phyloP scores from a whole-genome alignment of 2,329 filamentous ascomycete genomes.

The Aspergillus hiratsukae region DNA sequence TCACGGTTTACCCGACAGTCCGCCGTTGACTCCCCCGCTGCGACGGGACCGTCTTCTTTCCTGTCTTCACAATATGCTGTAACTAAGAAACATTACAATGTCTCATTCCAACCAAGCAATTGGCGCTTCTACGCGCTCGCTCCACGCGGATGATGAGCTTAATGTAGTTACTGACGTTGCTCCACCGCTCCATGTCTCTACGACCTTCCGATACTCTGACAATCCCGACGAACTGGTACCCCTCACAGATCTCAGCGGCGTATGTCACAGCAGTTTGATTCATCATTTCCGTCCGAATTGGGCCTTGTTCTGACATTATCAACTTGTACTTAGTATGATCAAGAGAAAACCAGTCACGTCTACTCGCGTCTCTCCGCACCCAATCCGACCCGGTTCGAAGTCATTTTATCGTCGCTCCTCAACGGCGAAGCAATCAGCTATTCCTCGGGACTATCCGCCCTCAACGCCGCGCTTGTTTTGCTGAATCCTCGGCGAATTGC shows the following conservation, averaged over 20 bases:
- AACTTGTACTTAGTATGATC: conserved; percentile 14
- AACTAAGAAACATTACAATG: conserved; percentile 17
- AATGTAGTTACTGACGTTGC: conserved; percentile 74
- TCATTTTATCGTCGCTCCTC: conserved; percentile 72
- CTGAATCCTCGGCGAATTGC: conserved; percentile 78
- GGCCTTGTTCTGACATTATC: not conserved
- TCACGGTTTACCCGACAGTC: not conserved
- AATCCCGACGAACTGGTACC: conserved; percentile 64
- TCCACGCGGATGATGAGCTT: conserved; percentile 77
- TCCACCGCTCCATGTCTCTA: conserved; percentile 84
- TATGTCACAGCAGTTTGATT: conserved; percentile 35
- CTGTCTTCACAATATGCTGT: not conserved
- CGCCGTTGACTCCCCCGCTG: not conserved
- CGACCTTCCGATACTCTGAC: conserved; percentile 76
- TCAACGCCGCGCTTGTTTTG: conserved; percentile 81
- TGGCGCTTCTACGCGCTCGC: conserved; percentile 61
- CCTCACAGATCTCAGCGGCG: conserved; percentile 46
- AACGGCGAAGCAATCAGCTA: conserved; percentile 66
- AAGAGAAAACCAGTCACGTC: conserved; percentile 52
- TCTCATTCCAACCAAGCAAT: conserved; percentile 15
- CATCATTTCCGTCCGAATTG: not conserved
- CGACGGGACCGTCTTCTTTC: not conserved
- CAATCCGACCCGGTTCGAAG: conserved; percentile 79
- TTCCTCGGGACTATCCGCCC: conserved; percentile 76
- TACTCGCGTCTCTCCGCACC: conserved; percentile 80